These are phyloP conservation scores for Diaporthe capsici DNA, from an alignment of 2,329 filamentous ascomycete species.

Conservation along the genomic window DNA sequence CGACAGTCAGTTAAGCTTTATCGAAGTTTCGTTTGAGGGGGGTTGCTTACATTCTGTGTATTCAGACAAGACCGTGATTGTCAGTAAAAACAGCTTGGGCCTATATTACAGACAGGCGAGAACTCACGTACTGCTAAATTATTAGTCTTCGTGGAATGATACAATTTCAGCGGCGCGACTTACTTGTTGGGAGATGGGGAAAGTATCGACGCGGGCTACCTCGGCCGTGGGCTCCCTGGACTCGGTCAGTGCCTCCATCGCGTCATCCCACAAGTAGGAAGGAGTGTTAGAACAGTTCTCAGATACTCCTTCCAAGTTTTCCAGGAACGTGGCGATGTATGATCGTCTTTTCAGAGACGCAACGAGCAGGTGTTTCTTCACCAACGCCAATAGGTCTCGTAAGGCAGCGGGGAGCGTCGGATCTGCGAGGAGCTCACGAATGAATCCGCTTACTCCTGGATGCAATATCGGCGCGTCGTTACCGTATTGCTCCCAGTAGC, in stretches of 20 bases:
- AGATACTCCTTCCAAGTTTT: not conserved
- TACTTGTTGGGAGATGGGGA: constrained; percentile 8
- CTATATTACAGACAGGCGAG: not conserved
- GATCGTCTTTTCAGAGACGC: not conserved
- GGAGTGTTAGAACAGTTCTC: not conserved
- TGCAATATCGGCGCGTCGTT: not conserved
- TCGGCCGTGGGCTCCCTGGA: not conserved
- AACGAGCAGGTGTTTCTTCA: not conserved
- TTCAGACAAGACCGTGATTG: not conserved
- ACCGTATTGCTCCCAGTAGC: not conserved
- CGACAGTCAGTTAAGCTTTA: not conserved
- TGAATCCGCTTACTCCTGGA: not conserved
- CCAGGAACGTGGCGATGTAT: not conserved
- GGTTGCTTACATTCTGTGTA: not conserved
- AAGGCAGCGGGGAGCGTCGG: not conserved
- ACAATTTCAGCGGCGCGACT: not conserved
- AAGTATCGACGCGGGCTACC: no score
- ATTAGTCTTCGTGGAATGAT: not conserved
- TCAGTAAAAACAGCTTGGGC: not conserved
- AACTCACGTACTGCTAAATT: not conserved
- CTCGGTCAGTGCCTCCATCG: not conserved
- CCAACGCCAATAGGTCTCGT: not conserved
- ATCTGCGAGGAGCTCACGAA: not conserved
- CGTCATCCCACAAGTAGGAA: not conserved
- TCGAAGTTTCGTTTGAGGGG: not conserved